These are phyloP conservation scores for Podaxis pistillaris DNA, from an alignment of 768 basidiomycete species.

Conservation along the genomic window DNA sequence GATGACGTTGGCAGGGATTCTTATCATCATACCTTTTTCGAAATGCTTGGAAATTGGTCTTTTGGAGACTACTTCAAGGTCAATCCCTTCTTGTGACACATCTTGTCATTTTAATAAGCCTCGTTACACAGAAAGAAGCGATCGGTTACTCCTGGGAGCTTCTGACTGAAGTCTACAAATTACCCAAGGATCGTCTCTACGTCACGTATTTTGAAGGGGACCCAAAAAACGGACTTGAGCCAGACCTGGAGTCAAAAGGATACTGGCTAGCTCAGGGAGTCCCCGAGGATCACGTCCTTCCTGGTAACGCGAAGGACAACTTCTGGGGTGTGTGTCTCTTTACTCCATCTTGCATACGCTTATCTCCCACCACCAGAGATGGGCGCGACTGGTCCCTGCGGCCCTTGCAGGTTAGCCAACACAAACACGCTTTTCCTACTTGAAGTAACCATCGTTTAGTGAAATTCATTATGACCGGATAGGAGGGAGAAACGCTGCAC, in stretches of 20 bases:
- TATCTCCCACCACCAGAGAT: slow-evolving; percentile 63
- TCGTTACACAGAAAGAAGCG: slow-evolving; percentile 75
- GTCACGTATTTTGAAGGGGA: slow-evolving; percentile 99
- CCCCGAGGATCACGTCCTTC: slow-evolving; percentile 84
- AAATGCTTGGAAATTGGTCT: slow-evolving; percentile 99
- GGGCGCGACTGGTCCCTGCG: slow-evolving; percentile 98
- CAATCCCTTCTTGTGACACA: slow-evolving; percentile 14
- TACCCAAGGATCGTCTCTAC: slow-evolving; percentile 89
- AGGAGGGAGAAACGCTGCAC: slow-evolving; percentile 93
- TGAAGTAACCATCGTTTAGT: slow-evolving; percentile 34
- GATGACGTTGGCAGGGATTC: slow-evolving; percentile 99
- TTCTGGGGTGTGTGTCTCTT: slow-evolving; percentile 81
- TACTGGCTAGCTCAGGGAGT: slow-evolving; percentile 90
- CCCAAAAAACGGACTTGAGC: slow-evolving; percentile 73
- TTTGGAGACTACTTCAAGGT: slow-evolving; percentile 99
- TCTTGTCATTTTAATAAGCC: slow-evolving; percentile 12
- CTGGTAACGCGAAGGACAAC: slow-evolving; percentile 95
- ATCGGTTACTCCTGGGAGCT: slow-evolving; percentile 93
- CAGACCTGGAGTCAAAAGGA: slow-evolving; percentile 86
- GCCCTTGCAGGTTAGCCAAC: slow-evolving; percentile 78
- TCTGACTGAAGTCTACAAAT: slow-evolving; percentile 82
- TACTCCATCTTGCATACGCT: slow-evolving; percentile 1
- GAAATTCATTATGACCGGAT: slow-evolving; percentile 98
- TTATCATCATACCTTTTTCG: slow-evolving; percentile 97
- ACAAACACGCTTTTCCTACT: slow-evolving; percentile 1